Conservation (phyloP, 345 rosid species). For the Aquilaria yunnanensis region DNA sequence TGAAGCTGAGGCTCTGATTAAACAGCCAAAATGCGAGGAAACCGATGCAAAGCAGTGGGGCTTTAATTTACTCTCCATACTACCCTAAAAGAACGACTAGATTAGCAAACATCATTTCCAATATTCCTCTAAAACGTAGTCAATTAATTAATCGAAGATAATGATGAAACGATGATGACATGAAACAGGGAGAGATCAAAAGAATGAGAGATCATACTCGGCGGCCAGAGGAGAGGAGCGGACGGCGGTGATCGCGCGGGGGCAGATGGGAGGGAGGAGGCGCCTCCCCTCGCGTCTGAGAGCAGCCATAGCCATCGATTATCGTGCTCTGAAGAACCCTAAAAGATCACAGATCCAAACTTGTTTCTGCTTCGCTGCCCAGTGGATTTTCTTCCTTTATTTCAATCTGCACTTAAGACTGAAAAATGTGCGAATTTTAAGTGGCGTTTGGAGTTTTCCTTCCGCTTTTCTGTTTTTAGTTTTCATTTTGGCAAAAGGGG, state of each 20-base stretch:
- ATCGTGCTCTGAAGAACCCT: slow-evolving; percentile 16
- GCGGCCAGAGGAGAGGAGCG: slow-evolving; percentile 30
- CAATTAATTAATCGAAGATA: background rate
- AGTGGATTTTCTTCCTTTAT: background rate
- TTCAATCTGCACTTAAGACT: too few relatives aligned
- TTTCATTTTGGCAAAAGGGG: too few relatives aligned
- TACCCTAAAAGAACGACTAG: background rate
- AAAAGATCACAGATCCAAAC: slow-evolving; percentile 5
- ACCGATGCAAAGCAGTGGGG: background rate
- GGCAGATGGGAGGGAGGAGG: slow-evolving; percentile 46
- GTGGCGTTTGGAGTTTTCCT: too few relatives aligned
- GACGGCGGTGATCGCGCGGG: slow-evolving; percentile 50
- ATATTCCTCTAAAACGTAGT: background rate
- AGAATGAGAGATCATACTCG: slow-evolving; percentile 24
- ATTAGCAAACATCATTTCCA: background rate
- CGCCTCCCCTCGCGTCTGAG: slow-evolving; percentile 83
- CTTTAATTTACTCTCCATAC: background rate
- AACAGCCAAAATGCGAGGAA: background rate
- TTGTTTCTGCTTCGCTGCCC: background rate
- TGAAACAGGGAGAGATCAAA: background rate
- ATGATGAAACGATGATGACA: background rate
- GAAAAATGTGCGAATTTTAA: too few relatives aligned
- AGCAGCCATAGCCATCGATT: slow-evolving; percentile 66
- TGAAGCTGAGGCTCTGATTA: too few relatives aligned
- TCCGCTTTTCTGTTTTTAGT: too few relatives aligned